Percentiles rank a stretch among this genome's conserved stretches.
Evolutionary conservation across 495 filamentous ascomycete genomes (phyloP).

Genomic region (Annulohypoxylon maeteangense): DNA sequence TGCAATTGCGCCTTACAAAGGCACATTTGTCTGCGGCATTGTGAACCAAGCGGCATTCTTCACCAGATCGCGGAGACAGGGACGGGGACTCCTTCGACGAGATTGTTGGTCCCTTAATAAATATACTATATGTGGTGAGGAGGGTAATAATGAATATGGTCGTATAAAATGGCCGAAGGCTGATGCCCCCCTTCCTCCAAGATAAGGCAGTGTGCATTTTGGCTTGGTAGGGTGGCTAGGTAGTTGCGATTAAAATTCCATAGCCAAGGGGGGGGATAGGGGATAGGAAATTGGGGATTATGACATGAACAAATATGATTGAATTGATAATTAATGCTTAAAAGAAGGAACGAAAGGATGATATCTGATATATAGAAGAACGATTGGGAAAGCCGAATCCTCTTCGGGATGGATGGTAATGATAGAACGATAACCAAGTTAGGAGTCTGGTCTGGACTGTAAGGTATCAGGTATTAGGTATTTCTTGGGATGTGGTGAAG

Average conservation of each 20-base stretch:
- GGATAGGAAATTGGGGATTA: no score
- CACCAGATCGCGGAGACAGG: constrained; percentile 27
- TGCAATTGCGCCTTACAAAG: constrained; percentile 83
- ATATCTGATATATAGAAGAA: background rate
- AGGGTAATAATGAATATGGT: constrained; percentile 50
- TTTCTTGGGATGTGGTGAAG: background rate
- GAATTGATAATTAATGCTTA: background rate
- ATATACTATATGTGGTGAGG: constrained; percentile 50
- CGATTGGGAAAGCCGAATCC: background rate
- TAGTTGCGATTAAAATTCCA: constrained; percentile 18
- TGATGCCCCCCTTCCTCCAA: constrained; percentile 34
- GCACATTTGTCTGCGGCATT: constrained; percentile 81
- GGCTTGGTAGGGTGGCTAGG: background rate
- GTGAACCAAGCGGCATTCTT: constrained; percentile 85
- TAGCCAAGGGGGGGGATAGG: constrained; percentile 1
- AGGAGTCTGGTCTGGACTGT: no score
- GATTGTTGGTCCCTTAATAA: constrained; percentile 29
- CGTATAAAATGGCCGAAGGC: constrained; percentile 53
- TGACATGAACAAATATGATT: background rate
- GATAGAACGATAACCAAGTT: background rate
- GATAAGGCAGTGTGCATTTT: constrained; percentile 22
- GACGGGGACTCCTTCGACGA: constrained; percentile 7
- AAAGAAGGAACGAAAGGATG: background rate
- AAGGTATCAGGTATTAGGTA: background rate
- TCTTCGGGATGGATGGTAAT: background rate